Evolutionary conservation across 176 grass and related monocot species (phyloP), one percentile per base, ranked within the genome.

Genomic region (Carex cristatella): DNA sequence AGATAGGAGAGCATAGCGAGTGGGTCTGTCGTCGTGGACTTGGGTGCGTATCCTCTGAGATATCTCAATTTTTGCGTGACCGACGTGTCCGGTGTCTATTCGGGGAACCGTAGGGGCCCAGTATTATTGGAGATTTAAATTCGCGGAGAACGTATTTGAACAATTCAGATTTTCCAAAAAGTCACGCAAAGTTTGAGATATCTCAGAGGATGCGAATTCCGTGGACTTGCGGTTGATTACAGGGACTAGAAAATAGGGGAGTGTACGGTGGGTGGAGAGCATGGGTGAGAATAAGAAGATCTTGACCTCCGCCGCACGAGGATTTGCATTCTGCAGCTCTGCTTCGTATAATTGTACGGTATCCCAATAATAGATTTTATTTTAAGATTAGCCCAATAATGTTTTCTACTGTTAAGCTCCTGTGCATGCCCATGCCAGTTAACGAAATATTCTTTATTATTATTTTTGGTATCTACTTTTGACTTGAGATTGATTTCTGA

Each of bases 251-350:
- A 44, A 85, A 67, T 2, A 67, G 35, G 8, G 23, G 0, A 42
- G 15, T 84, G 67, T 62, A 77, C 40, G 58, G 81, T 83, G 62
- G 62, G 60, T 67, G 37, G 48, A 65, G 81, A 51, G 64, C 33
- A 83, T 11, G 69, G 81, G 81, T 53, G 81, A 67, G 61, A 54
- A 83, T 65, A 83, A 83, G 59, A 69, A 69, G 40, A 55, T 83
- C 14, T 83, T 83, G 44, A 83, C 81, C 61, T 61, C 81, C 61
- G 42, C 42, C 59, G 44, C 81, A 83, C 81, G 65, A 46, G 63
- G 9, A 40, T 35, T 79, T 76, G 27, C 14, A 13, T 57, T 79
- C 55, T 77, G 13, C 10, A 58, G 35, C 58, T 79, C 55, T 77
- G 13, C 10, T 79, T 58, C 58, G 27, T 58, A 58, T 79, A 35